Conservation (phyloP, 345 rosid species). For the Clarkia xantiana region DNA sequence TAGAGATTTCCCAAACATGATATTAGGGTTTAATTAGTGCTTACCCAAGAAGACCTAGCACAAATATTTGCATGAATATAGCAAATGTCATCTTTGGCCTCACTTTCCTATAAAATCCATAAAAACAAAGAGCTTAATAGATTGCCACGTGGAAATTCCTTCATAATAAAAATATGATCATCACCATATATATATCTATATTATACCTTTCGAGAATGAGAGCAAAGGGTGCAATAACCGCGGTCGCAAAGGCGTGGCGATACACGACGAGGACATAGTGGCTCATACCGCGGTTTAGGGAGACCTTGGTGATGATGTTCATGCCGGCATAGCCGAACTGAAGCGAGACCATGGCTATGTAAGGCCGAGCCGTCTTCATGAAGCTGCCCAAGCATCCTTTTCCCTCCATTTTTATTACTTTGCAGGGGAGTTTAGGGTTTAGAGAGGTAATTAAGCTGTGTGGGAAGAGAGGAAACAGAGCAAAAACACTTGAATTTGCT, state of each 20-base stretch:
- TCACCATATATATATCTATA: no score
- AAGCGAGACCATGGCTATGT: conserved; percentile 72
- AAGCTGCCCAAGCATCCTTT: conserved; percentile 27
- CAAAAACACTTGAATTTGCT: neutral
- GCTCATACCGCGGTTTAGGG: conserved; percentile 67
- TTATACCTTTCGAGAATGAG: conserved; percentile 52
- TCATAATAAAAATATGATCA: no score
- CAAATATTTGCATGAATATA: conserved; percentile 61
- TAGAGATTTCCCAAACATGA: neutral
- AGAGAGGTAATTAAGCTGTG: neutral
- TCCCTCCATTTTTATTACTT: conserved; percentile 31
- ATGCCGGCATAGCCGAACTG: conserved; percentile 95
- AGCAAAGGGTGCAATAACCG: conserved; percentile 50
- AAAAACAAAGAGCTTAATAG: neutral
- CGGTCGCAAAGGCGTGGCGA: conserved; percentile 57
- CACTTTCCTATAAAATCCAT: conserved; percentile 33
- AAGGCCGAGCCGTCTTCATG: conserved; percentile 53
- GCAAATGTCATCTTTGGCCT: conserved; percentile 70
- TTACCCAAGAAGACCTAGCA: conserved; percentile 87
- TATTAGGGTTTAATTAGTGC: conserved; percentile 4
- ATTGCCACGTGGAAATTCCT: no score
- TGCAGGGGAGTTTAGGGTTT: neutral
- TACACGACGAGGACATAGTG: conserved; percentile 64
- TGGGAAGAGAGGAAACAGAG: neutral
- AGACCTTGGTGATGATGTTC: conserved; percentile 75